These are phyloP conservation scores for Solanum chiquidenum DNA, from an alignment of 257 asterid species.

Conservation along the genomic window DNA sequence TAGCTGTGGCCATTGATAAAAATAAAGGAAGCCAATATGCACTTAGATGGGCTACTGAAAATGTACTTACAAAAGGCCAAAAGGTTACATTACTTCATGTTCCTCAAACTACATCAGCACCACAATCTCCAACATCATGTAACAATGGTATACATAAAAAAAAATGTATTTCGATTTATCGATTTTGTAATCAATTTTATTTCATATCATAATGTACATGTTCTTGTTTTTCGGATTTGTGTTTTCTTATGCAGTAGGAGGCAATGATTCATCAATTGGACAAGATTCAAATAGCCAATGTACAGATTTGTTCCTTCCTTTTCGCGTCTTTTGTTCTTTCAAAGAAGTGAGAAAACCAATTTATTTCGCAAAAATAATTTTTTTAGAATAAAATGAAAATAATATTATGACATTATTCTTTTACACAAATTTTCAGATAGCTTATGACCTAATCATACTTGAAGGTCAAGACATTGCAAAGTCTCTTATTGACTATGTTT, in stretches of 20 bases:
- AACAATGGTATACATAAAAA: background rate
- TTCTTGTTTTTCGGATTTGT: background rate
- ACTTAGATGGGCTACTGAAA: constrained; percentile 7
- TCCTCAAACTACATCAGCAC: background rate
- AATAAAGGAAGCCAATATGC: constrained; percentile 10
- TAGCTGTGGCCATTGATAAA: constrained; percentile 8
- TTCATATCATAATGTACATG: background rate
- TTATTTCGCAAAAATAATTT: background rate
- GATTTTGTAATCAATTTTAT: background rate
- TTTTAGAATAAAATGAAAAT: background rate
- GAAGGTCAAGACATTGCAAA: constrained; percentile 8
- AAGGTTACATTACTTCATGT: constrained; percentile 4
- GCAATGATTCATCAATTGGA: background rate
- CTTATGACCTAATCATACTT: constrained; percentile 1
- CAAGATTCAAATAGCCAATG: background rate
- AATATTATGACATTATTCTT: background rate
- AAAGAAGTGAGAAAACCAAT: background rate
- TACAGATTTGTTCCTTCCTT: constrained; percentile 7
- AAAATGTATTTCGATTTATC: background rate
- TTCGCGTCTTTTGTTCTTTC: background rate
- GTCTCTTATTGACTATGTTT: constrained; percentile 3
- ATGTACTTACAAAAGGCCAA: constrained; percentile 2
- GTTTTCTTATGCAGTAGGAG: background rate
- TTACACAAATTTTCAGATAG: background rate
- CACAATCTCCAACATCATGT: background rate